Conservation (phyloP, 148 eudicot genomes). For the Rhododendron williamsianum region DNA sequence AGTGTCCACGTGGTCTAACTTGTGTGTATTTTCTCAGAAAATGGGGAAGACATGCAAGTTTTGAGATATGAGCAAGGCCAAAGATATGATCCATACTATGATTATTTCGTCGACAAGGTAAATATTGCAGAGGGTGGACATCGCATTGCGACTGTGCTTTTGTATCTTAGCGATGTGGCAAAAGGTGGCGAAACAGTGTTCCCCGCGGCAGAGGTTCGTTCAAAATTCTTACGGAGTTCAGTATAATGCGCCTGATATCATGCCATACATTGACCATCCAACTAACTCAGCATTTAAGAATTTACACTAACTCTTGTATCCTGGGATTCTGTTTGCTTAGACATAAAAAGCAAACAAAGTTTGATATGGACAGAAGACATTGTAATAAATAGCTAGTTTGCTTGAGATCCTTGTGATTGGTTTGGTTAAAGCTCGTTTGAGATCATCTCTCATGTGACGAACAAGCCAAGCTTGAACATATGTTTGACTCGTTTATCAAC, state of each 20-base stretch:
- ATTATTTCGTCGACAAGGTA: conserved; percentile 50
- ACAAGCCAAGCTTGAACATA: not conserved
- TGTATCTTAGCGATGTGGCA: conserved; percentile 75
- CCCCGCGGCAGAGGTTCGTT: conserved; percentile 81
- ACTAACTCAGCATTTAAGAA: too few relatives aligned
- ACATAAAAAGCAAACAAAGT: too few relatives aligned
- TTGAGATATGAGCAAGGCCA: conserved; percentile 86
- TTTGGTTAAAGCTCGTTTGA: not conserved
- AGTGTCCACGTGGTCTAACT: not conserved
- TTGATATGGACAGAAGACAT: not conserved
- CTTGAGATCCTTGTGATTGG: not conserved
- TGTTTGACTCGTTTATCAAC: not conserved
- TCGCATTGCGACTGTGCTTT: conserved; percentile 78
- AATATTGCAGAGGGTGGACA: conserved; percentile 90
- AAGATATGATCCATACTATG: conserved; percentile 84
- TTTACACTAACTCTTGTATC: too few relatives aligned
- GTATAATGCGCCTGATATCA: not conserved
- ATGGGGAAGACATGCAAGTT: conserved; percentile 97
- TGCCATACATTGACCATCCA: not conserved
- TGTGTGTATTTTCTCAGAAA: conserved; percentile 39
- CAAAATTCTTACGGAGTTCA: not conserved
- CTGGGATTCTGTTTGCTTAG: too few relatives aligned
- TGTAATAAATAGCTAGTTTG: not conserved
- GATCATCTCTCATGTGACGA: not conserved
- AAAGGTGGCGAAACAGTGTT: conserved; percentile 97